Evolutionary conservation across 1,284 basidiomycete genomes (phyloP), one percentile per base, ranked within the genome.

Genomic region (Ceratobasidium theobromae): DNA sequence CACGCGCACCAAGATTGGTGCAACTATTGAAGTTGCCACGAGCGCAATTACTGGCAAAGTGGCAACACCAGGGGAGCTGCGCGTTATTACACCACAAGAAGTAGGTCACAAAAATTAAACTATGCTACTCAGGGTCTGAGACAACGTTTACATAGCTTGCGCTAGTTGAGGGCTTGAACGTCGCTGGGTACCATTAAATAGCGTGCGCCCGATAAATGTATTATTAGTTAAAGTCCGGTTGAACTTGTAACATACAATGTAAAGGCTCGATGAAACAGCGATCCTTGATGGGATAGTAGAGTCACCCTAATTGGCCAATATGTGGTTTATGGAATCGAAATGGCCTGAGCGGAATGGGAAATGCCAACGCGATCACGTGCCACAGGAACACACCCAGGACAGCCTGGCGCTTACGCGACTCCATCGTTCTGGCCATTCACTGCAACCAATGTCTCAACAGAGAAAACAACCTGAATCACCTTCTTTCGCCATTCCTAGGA

Each of bases 51-150:
- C 80, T 8, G 87, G 86, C 16, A 80, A 81, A 51, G 80, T 78
- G 0, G 82, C 84, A 4, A 80, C 81, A 11, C 86, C 87, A 0
- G 89, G 89, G 12, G 80, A 85, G 72, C 75, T 90, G 67, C 77
- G 84, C 72, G 83, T 82, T 11, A 84, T 91, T 73, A 81, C 76
- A n/a, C 78, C 78, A 46, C 76, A 82, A 58, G 88, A 89, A 79
- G 84, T 88, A 28, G 65, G 79, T 72, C 28, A 12, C 18, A 46
- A 12, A 35, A 18, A 3, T 21, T 25, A 16, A 28, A 14, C 12
- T 4, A 28, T 49, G 25, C 5, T 9, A 18, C 25, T 48, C 8
- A 21, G n/a, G 8, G 45, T 18, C 45, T n/a, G n/a, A 21, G 18
- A 52, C 1, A 6, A 18, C 8, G 27, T 18, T 5, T 38, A 28